phyloP scores from a whole-genome alignment of 345 rosid genomes.

The Anacardium occidentale region DNA sequence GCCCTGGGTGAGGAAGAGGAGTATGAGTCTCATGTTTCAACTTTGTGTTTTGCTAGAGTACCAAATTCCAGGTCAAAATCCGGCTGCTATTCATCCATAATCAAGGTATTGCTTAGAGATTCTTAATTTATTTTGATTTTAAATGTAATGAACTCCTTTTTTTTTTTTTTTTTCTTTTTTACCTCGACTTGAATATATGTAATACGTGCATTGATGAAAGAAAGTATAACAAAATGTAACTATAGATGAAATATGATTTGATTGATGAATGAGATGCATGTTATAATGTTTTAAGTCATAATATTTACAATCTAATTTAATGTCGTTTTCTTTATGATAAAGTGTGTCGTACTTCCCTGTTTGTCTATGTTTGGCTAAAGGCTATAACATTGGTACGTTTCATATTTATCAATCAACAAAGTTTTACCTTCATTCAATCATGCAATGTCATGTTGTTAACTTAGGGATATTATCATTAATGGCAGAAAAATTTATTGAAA shows the following conservation, averaged over 20 bases:
- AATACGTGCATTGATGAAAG: background rate
- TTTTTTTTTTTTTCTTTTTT: too few species aligned
- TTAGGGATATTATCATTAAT: too few species aligned
- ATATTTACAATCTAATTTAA: background rate
- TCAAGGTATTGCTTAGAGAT: constrained; percentile 36
- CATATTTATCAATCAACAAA: background rate
- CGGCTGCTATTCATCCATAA: constrained; percentile 44
- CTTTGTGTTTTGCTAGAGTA: constrained; percentile 34
- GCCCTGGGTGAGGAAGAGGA: constrained; percentile 14
- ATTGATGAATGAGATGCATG: background rate
- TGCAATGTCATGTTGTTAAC: too few species aligned
- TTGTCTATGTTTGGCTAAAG: background rate
- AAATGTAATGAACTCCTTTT: background rate
- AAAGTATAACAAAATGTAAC: background rate
- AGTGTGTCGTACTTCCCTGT: background rate
- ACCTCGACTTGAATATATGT: background rate
- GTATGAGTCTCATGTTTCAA: constrained; percentile 20
- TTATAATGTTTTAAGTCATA: too few species aligned
- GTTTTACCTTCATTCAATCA: too few species aligned
- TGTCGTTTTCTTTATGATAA: background rate
- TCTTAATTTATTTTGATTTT: background rate
- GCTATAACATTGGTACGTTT: background rate
- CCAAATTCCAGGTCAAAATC: constrained; percentile 24
- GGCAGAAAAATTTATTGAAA: too few species aligned
- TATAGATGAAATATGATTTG: background rate